Conservation (phyloP, 495 filamentous ascomycete species). For the Aspergillus carlsbadensis region DNA sequence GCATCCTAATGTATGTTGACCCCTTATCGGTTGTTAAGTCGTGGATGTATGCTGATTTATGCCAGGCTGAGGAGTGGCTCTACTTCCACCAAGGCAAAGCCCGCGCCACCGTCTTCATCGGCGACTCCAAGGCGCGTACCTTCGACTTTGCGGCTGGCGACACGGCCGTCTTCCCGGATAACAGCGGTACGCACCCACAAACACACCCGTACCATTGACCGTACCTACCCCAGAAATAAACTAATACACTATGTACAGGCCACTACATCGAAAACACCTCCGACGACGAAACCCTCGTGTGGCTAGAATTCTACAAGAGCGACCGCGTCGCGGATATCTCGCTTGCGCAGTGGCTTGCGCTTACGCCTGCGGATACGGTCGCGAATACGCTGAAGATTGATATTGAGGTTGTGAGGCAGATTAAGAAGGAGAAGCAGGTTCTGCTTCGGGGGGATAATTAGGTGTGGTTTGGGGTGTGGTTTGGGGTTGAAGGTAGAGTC, state of each 20-base stretch:
- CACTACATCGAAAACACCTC: slow-evolving; percentile 69
- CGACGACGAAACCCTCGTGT: slow-evolving; percentile 57
- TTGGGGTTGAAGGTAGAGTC: too few species aligned
- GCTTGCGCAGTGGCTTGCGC: slow-evolving; percentile 62
- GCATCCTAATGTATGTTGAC: slow-evolving; percentile 59
- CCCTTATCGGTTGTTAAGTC: not conserved
- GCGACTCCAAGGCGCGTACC: slow-evolving; percentile 55
- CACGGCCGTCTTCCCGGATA: slow-evolving; percentile 65
- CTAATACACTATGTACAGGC: slow-evolving; percentile 19
- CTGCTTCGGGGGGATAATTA: slow-evolving; percentile 27
- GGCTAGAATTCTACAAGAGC: slow-evolving; percentile 66
- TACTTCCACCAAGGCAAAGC: slow-evolving; percentile 61
- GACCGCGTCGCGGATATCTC: slow-evolving; percentile 62
- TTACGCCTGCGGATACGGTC: slow-evolving; percentile 60
- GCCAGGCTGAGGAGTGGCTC: slow-evolving; percentile 61
- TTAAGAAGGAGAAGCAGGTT: slow-evolving; percentile 66
- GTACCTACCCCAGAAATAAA: slow-evolving; percentile 2
- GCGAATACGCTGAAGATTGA: slow-evolving; percentile 58
- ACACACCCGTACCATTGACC: too few species aligned
- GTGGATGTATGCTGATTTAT: not conserved
- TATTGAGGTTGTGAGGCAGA: slow-evolving; percentile 50
- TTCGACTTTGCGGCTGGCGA: slow-evolving; percentile 65
- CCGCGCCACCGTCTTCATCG: slow-evolving; percentile 62
- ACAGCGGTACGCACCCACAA: slow-evolving; percentile 40
- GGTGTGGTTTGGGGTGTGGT: too few species aligned